Percentiles rank a stretch among this genome's conserved stretches.
Conservation (phyloP, 1,284 basidiomycete species). For the Somion occarium region DNA sequence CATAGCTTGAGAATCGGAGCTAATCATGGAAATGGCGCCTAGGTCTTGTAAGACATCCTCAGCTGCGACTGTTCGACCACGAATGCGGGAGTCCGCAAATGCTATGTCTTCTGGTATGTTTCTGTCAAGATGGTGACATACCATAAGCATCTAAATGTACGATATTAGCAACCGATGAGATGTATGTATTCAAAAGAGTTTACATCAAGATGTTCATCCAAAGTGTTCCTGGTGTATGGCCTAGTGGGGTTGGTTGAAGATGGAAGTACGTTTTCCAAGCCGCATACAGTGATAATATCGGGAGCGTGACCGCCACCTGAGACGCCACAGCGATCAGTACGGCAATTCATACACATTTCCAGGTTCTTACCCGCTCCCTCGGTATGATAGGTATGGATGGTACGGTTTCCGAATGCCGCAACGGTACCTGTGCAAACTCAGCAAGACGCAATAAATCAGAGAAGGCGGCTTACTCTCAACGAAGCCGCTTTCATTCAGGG, state of each 20-base stretch:
- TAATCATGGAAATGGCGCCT: constrained; percentile 96
- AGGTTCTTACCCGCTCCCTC: constrained; percentile 79
- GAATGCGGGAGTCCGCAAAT: constrained; percentile 97
- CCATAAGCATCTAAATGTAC: constrained; percentile 88
- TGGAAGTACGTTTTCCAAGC: constrained; percentile 88
- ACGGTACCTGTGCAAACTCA: constrained; percentile 64
- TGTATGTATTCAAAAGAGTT: constrained; percentile 22
- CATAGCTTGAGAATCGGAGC: constrained; percentile 96
- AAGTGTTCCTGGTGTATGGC: constrained; percentile 88
- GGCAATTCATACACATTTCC: background rate
- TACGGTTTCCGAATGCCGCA: constrained; percentile 84
- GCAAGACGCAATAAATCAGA: background rate
- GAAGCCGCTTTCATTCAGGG: constrained; percentile 91
- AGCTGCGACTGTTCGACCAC: constrained; percentile 95
- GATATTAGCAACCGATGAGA: constrained; percentile 1
- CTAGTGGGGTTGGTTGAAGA: constrained; percentile 97
- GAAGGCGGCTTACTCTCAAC: constrained; percentile 63
- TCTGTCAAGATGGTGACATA: constrained; percentile 88
- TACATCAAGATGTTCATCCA: constrained; percentile 97
- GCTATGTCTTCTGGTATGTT: constrained; percentile 91
- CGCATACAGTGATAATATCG: constrained; percentile 96
- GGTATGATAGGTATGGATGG: constrained; percentile 97
- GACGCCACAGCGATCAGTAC: background rate
- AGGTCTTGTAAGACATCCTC: constrained; percentile 95
- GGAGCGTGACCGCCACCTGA: constrained; percentile 93